Conservation (phyloP, 768 basidiomycete genomes). For the Tricholoma saponaceum region DNA sequence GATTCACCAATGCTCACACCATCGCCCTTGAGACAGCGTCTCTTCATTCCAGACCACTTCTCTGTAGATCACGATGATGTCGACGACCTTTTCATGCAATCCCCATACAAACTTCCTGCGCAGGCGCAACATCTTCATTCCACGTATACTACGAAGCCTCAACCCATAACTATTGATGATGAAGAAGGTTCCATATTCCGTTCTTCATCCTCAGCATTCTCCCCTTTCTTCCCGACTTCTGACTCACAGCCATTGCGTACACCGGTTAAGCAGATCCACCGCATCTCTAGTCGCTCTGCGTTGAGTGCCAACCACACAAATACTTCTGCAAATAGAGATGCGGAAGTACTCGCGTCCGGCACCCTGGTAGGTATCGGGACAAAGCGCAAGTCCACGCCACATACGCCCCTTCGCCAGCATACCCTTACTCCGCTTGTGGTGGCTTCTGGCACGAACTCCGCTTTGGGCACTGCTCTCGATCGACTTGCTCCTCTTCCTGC, state of each 20-base stretch:
- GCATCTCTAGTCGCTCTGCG: constrained; percentile 35
- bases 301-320: constrained; percentile 35
- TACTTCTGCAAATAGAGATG: constrained; percentile 18
- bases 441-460: constrained; percentile 31
- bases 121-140: constrained; percentile 27
- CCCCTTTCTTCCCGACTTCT: constrained; percentile 40
- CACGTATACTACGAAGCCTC: constrained; percentile 35
- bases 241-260: constrained; percentile 53
- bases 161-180: constrained; percentile 45
- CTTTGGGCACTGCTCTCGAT: constrained; percentile 42
- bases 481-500: constrained; percentile 52
- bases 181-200: constrained; percentile 58
- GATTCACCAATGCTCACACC: constrained; percentile 63
- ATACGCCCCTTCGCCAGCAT: constrained; percentile 54
- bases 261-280: constrained; percentile 51
- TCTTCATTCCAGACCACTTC: constrained; percentile 30
- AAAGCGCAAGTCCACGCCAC: constrained; percentile 61
- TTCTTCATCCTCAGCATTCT: constrained; percentile 35
- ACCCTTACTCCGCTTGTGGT: constrained; percentile 47
- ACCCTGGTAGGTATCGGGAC: constrained; percentile 44
- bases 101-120: constrained; percentile 45
- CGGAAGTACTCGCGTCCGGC: constrained; percentile 16
- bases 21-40: constrained; percentile 51
- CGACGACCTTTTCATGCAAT: constrained; percentile 53
- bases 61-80: constrained; percentile 26